These are phyloP conservation scores for Nakaseomyces glabratus DNA, from an alignment of 1,139 yeast genomes.

Conservation along the genomic window DNA sequence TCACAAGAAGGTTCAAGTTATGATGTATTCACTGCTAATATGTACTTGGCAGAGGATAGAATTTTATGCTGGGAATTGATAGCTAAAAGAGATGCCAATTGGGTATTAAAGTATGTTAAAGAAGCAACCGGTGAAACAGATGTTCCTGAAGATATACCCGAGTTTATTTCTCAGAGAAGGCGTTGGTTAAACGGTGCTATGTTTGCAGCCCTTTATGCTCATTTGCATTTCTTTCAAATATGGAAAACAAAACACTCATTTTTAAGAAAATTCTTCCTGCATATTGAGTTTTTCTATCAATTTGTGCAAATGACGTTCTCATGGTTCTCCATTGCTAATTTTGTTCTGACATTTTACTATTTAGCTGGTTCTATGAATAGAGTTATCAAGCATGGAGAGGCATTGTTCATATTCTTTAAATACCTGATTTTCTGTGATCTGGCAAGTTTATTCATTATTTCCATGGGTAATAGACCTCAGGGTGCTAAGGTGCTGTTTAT, in stretches of 20 bases:
- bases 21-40: slow-evolving; percentile 89
- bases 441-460: slow-evolving; percentile 77
- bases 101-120: slow-evolving; percentile 90
- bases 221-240: slow-evolving; percentile 65
- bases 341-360: slow-evolving; percentile 83
- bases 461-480: slow-evolving; percentile 94
- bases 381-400: slow-evolving; percentile 60
- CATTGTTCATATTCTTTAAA: slow-evolving; percentile 75
- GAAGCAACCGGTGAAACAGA: slow-evolving; percentile 96
- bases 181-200: slow-evolving; percentile 98
- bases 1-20: slow-evolving; percentile 45
- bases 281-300: slow-evolving; percentile 78
- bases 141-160: slow-evolving; percentile 87
- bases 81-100: slow-evolving; percentile 74
- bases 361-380: slow-evolving; percentile 72
- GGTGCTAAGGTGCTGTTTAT: slow-evolving; percentile 73
- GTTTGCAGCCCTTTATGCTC: slow-evolving; percentile 88
- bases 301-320: slow-evolving; percentile 67
- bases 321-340: slow-evolving; percentile 84
- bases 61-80: slow-evolving; percentile 95
- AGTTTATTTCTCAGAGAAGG: slow-evolving; percentile 89
- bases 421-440: slow-evolving; percentile 72
- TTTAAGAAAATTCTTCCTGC: slow-evolving; percentile 67
- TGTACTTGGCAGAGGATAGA: slow-evolving; percentile 97
- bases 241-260: slow-evolving; percentile 82